Evolutionary conservation across 2,329 filamentous ascomycete genomes (phyloP), one percentile per base, ranked within the genome.

Genomic region (Phaeosphaeriaceae sp.): DNA sequence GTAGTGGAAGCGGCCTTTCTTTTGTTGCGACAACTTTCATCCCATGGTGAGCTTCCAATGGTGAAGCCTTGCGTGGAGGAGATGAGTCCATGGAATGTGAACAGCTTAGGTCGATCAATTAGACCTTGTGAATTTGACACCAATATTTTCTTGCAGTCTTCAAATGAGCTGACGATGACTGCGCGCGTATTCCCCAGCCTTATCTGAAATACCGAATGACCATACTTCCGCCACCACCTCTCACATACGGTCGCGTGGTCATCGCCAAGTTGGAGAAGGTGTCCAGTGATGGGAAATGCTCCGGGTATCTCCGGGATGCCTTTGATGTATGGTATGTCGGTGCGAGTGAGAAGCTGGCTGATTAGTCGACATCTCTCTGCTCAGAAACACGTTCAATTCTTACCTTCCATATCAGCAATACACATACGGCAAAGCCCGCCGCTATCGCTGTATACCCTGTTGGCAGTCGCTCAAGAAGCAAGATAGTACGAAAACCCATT

Each of bases 11-110:
- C 80, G 1, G 83, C 82, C 60, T 84, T 85, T 0, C 83, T 76
- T 65, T 84, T 84, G 61, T 83, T 84, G 63, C 81, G 82, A 68
- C 82, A 85, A 36, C 79, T 83, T 21, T 83, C 80, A 52, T 85
- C 82, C 83, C 83, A 85, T 0, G 83, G 83, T 2, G 78, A 81
- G 5, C 78, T 81, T n/a, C 83, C 83, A 51, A 85, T 85, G 0
- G 83, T 85, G 70, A 85, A 85, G 1, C 83, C 84, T 61, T 85
- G 82, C 0, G 63, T 71, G 2, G 68, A 70, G 2, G 78, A 81
- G 17, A 85, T 84, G 49, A 85, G 74, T 2, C 81, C 82, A 59
- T 85, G 84, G 68, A 85, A 85, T 0, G 83, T 85, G 62, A 83
- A 84, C 1, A 85, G 73, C 31, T 77, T 84, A 0, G 82, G 82